Evolutionary conservation across 345 rosid genomes (phyloP), one percentile per base, ranked within the genome.

Genomic region (Aethionema arabicum): DNA sequence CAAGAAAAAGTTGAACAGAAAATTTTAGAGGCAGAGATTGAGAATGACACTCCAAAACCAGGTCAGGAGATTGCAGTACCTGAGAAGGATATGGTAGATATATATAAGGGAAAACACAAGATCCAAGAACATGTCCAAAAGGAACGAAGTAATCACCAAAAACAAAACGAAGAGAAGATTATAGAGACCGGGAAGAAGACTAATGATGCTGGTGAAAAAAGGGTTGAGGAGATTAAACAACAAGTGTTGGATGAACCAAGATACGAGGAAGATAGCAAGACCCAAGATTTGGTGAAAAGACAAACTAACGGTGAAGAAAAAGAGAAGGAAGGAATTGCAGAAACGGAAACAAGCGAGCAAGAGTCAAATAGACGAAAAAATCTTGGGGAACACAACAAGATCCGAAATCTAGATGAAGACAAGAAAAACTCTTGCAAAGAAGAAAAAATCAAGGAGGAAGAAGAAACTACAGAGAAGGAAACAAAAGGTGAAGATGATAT

Each of bases 361-460:
- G 73, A 69, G 2, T 54, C 56, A 53, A 4, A 61, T 16, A 53
- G 56, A 31, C 73, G 49, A 42, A 52, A 60, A 5, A n/a, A 12
- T 11, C 54, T 52, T 5, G 7, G 13, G 53, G 61, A 59, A 13
- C 46, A 14, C 42, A 54, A 44, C 27, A 52, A 52, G 15, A 4
- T 36, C 10, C 27, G 37, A 52, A 49, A 60, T 36, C 6, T 16
- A 47, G 37, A 36, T 61, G 50, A 53, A 31, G 62, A 44, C 35
- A 53, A 69, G 56, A 31, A 4, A 0, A 9, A 8, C 0, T 37
- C 61, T 11, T 53, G 49, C 7, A 53, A 30, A 46, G 21, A 37
- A 4, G 12, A 65, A 30, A 51, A 42, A 21, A n/a, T 2, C 51
- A 33, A 52, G 59, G 55, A 46, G 10, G 46, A 69, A 10, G 39